Evolutionary conservation across 345 rosid species (phyloP).

Genomic region (Syzygium oleosum): DNA sequence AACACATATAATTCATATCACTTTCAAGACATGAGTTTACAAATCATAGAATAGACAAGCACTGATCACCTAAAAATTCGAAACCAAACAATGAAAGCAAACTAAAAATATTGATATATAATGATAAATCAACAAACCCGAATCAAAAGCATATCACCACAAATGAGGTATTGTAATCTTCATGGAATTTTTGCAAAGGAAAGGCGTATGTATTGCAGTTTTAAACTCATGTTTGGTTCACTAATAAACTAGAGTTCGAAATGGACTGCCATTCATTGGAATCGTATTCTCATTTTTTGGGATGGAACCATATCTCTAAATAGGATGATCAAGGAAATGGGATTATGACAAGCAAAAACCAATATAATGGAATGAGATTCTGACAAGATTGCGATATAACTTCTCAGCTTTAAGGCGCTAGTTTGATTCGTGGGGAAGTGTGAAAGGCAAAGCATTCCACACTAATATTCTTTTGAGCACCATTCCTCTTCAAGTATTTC

Average conservation of each 20-base stretch:
- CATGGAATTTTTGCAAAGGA: not conserved
- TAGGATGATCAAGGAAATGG: not conserved
- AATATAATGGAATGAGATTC: not conserved
- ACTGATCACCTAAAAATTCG: not conserved
- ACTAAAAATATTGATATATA: not conserved
- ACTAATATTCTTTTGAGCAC: not conserved
- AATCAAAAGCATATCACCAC: not conserved
- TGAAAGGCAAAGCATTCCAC: not conserved
- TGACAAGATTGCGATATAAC: not conserved
- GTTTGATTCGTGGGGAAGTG: not conserved
- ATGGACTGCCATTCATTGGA: not conserved
- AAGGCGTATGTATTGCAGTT: not conserved
- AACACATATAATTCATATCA: not conserved
- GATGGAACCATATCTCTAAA: not conserved
- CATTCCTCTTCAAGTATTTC: not conserved
- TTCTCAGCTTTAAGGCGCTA: not conserved
- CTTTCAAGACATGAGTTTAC: not conserved
- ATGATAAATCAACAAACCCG: not conserved
- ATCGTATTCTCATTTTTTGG: not conserved
- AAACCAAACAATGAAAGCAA: not conserved
- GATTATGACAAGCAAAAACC: not conserved
- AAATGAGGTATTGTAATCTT: not conserved
- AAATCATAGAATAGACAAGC: not conserved
- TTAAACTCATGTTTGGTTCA: not conserved
- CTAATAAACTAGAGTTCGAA: not conserved